Evolutionary conservation across 2,329 filamentous ascomycete species (phyloP).

Genomic region (Blumeria hordei): DNA sequence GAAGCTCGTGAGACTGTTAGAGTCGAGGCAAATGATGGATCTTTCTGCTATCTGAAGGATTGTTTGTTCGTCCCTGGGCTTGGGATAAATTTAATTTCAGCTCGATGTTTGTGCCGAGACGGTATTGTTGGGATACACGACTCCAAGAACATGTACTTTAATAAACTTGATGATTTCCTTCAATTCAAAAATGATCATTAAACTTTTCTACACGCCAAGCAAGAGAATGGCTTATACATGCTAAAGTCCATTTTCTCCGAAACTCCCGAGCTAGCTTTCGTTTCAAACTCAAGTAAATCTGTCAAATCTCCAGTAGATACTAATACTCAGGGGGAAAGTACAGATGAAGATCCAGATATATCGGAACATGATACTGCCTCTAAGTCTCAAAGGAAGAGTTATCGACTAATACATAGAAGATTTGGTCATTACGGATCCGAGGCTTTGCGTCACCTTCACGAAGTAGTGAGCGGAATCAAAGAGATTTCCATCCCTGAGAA

Average conservation of each 20-base stretch:
- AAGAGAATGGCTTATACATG: background rate
- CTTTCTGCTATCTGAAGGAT: no score
- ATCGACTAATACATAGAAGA: background rate
- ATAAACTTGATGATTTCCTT: background rate
- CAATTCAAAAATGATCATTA: background rate
- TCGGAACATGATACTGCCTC: background rate
- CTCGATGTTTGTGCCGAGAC: no score
- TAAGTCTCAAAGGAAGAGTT: background rate
- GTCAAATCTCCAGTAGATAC: background rate
- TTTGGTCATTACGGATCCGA: background rate
- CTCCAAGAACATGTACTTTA: background rate
- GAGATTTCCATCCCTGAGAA: no score
- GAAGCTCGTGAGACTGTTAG: no score
- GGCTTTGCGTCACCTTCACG: background rate
- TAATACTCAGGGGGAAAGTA: no score
- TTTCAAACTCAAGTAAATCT: background rate
- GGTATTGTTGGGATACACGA: no score
- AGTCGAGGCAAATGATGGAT: no score
- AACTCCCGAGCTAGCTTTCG: background rate
- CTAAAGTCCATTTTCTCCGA: background rate
- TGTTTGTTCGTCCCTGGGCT: no score
- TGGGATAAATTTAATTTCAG: no score
- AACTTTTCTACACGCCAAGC: background rate
- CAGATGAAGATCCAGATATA: no score
- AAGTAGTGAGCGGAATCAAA: background rate